A percentile compares a stretch with the other conserved stretches of the same genome.
Evolutionary conservation across 2,329 filamentous ascomycete species (phyloP).

Genomic region (Cercospora sojina): DNA sequence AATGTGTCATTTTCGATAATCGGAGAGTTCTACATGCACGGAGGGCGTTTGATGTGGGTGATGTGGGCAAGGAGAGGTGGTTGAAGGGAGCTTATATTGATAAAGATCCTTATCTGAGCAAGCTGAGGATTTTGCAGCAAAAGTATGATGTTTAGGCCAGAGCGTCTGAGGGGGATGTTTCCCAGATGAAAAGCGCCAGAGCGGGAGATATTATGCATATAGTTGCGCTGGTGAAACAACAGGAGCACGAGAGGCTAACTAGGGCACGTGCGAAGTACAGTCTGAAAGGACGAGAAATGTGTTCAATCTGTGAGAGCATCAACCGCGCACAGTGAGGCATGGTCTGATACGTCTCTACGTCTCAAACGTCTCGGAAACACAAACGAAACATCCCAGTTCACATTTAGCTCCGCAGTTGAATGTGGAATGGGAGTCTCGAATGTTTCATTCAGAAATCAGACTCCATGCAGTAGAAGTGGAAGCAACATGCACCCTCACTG

Average conservation of each 20-base stretch:
- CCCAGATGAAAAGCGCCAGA: neutral
- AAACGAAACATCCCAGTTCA: neutral
- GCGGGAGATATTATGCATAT: neutral
- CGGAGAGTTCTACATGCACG: conserved; percentile 80
- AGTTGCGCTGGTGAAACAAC: neutral
- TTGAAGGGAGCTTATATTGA: conserved; percentile 82
- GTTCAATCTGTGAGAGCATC: neutral
- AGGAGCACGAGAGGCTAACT: neutral
- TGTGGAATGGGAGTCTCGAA: neutral
- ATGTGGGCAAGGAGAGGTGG: conserved; percentile 67
- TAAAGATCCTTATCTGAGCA: conserved; percentile 57
- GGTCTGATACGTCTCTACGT: neutral
- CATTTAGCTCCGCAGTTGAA: neutral
- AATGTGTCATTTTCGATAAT: conserved; percentile 94
- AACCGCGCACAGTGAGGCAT: neutral
- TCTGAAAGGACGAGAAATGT: neutral
- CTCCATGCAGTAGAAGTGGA: neutral
- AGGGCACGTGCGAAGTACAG: neutral
- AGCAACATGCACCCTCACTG: neutral
- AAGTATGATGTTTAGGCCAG: neutral
- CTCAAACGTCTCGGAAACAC: neutral
- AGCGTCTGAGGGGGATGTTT: neutral
- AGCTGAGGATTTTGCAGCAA: conserved; percentile 31
- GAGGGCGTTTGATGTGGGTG: conserved; percentile 66
- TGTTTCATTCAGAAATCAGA: neutral